Evolutionary conservation across 768 basidiomycete genomes (phyloP).

Genomic region (Rhizopogon vulgaris): DNA sequence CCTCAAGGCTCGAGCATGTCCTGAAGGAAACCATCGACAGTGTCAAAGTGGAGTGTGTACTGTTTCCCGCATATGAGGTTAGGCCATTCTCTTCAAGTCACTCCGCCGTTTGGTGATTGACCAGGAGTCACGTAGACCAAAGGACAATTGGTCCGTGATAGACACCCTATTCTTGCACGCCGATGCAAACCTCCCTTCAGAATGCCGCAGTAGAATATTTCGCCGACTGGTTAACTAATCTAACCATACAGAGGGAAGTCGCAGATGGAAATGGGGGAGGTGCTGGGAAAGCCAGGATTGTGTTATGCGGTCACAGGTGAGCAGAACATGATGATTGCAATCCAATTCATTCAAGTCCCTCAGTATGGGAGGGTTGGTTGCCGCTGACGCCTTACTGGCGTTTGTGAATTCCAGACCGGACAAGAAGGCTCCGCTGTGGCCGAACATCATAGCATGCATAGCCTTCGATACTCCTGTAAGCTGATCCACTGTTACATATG

Average conservation of each 20-base stretch:
- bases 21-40: constrained; percentile 58
- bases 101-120: not conserved
- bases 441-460: constrained; percentile 75
- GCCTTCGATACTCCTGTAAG: constrained; percentile 90
- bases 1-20: constrained; percentile 71
- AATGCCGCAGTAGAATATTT: constrained; percentile 78
- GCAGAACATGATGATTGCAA: constrained; percentile 8
- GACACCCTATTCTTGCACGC: not conserved
- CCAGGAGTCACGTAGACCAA: constrained; percentile 55
- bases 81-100: constrained; percentile 5
- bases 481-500: constrained; percentile 4
- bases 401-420: constrained; percentile 67
- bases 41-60: constrained; percentile 59
- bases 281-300: constrained; percentile 64
- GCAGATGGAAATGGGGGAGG: constrained; percentile 72
- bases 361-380: constrained; percentile 91
- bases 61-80: constrained; percentile 90
- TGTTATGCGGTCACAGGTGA: constrained; percentile 87
- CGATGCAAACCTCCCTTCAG: constrained; percentile 31
- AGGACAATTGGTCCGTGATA: constrained; percentile 69
- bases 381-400: constrained; percentile 75
- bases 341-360: not conserved
- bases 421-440: constrained; percentile 70
- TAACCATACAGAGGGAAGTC: constrained; percentile 81
- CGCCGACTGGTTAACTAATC: constrained; percentile 88